Base-by-base conservation (phyloP, 2,329 filamentous ascomycete genomes). In the Aureobasidium pullulans region DNA sequence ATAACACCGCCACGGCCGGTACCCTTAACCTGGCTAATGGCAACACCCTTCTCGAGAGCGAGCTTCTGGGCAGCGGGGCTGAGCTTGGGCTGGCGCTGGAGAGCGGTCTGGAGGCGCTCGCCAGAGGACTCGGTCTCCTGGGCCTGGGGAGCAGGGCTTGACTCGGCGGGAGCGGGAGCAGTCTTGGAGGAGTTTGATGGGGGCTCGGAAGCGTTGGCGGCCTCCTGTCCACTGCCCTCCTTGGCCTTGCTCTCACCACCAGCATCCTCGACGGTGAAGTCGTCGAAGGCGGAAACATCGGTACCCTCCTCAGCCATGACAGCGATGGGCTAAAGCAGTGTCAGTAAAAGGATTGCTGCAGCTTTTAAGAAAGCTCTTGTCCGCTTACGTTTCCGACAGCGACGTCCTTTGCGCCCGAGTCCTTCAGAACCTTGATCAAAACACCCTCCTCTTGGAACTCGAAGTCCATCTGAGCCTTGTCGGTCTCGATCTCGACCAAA, bases 391-490 rank as follows among this genome's bases (percentile, higher is more conserved):
- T 94, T 75, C 94, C 94, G 69, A 99, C 91, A 32, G 93, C 75
- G 63, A 99, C 80, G 74, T 99, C 94, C 82, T 97, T 99, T 76
- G 87, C 88, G 66, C 95, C 95, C 62, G 88, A 87, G 47, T 96
- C 89, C 79, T 91, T 94, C 71, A 99, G 81, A 64, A 97, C 83
- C 83, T 96, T 96, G 70, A 94, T 93, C 67, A 99, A 82, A 62
- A 96, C 84, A 80, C 93, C 94, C 74, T 97, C 94, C 71, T 99
- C 94, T 78, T 99, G 94, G 78, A 96, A 97, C 78, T 99, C 94
- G 75, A 99, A 97, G 81, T 99, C 94, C 94, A 99, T 99, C 81
- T 97, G 94, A 65, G 94, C 94, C 84, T 99, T 99, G 79, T 99
- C 94, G 69, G 94, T 99, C 84, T 99, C 94, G 52, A 64, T 64